phyloP scores from a whole-genome alignment of 352 stramenopile species.

The Phytophthora palmivora region DNA sequence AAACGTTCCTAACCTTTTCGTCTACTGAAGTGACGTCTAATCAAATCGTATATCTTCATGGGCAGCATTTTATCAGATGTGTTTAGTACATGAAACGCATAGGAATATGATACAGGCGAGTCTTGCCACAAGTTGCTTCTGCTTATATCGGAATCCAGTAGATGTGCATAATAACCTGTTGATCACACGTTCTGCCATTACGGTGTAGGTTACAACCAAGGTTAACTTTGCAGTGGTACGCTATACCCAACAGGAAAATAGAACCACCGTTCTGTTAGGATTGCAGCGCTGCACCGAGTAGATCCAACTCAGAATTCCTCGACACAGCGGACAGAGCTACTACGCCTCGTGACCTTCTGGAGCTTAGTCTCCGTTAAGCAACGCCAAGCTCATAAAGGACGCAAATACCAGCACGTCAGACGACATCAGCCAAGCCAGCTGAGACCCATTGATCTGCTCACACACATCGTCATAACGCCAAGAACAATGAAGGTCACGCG shows the following conservation, averaged over 20 bases:
- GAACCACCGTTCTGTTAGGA: too few relatives aligned
- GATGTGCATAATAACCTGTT: too few relatives aligned
- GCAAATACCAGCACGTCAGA: conserved; percentile 70
- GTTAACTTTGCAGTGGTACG: too few relatives aligned
- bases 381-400: conserved; percentile 62
- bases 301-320: neutral
- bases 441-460: conserved; percentile 60
- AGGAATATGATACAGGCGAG: too few relatives aligned
- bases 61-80: too few relatives aligned
- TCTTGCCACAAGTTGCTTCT: too few relatives aligned
- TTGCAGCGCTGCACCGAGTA: neutral
- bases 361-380: conserved; percentile 46
- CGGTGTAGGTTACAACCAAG: too few relatives aligned
- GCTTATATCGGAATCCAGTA: too few relatives aligned
- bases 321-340: neutral
- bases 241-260: too few relatives aligned
- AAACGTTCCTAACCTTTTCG: neutral
- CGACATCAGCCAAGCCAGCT: conserved; percentile 67
- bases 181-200: too few relatives aligned
- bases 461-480: conserved; percentile 1
- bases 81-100: too few relatives aligned
- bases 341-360: neutral
- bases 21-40: neutral
- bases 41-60: neutral
- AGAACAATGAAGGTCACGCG: neutral